Conservation (phyloP, 208 protist genomes). For the Acanthamoeba sp. region DNA sequence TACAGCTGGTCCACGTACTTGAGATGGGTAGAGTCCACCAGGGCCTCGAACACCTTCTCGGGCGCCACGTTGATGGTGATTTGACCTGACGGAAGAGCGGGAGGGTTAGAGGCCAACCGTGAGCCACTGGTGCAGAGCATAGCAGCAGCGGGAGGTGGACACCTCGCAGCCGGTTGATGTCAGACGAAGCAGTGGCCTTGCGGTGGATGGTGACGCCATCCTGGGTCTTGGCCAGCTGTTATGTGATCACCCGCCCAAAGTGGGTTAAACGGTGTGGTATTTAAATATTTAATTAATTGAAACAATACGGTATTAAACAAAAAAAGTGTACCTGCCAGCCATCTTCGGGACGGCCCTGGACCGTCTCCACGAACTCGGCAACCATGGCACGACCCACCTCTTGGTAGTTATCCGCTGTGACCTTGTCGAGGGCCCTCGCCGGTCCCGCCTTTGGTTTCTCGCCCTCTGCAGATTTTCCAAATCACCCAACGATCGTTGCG, state of each 20-base stretch:
- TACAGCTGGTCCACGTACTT: conserved; percentile 63
- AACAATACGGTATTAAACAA: background rate
- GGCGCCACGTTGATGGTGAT: conserved; percentile 47
- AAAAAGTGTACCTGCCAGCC: conserved; percentile 32
- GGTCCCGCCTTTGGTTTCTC: background rate
- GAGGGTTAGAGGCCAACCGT: no score
- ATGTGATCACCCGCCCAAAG: background rate
- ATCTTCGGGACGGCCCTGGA: background rate
- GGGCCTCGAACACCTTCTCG: conserved; percentile 48
- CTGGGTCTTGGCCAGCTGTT: conserved; percentile 23
- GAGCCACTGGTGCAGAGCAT: no score
- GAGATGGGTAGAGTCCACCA: conserved; percentile 42
- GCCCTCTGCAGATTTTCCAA: conserved; percentile 17
- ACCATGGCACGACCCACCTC: conserved; percentile 50
- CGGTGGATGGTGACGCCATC: conserved; percentile 55
- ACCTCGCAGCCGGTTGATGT: conserved; percentile 47
- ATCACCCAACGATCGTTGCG: no score
- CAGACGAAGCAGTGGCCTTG: conserved; percentile 12
- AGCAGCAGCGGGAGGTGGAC: background rate
- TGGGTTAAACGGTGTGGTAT: background rate
- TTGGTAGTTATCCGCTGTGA: conserved; percentile 25
- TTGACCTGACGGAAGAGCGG: background rate
- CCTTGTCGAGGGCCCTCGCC: background rate
- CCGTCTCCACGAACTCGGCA: conserved; percentile 4
- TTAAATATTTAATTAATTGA: background rate